Conservation (phyloP, 495 filamentous ascomycete genomes). For the Viridothelium virens region DNA sequence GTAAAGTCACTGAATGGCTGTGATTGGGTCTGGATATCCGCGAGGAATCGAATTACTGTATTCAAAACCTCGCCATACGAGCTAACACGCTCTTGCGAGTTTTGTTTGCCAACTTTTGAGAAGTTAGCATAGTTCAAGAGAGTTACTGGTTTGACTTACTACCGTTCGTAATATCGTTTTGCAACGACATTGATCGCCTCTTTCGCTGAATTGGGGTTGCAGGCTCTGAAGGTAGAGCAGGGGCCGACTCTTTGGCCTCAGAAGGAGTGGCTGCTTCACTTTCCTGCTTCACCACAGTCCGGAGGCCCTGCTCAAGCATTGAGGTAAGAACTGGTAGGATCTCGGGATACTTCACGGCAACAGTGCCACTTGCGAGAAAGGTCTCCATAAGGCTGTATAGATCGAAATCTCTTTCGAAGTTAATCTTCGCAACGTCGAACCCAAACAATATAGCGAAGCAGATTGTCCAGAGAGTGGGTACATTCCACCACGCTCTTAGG, state of each 20-base stretch:
- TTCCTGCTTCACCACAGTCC: conserved; percentile 55
- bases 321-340: conserved; percentile 71
- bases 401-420: conserved; percentile 66
- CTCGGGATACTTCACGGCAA: conserved; percentile 65
- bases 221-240: neutral
- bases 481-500: conserved; percentile 82
- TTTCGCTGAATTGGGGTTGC: conserved; percentile 4
- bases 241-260: neutral
- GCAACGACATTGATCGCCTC: conserved; percentile 16
- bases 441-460: conserved; percentile 87
- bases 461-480: conserved; percentile 76
- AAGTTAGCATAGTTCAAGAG: neutral
- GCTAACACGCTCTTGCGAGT: conserved; percentile 22
- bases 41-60: conserved; percentile 68
- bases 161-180: conserved; percentile 8
- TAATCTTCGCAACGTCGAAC: conserved; percentile 63
- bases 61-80: conserved; percentile 46
- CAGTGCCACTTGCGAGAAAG: conserved; percentile 49
- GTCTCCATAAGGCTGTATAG: conserved; percentile 62
- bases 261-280: conserved; percentile 18
- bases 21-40: conserved; percentile 66
- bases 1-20: conserved; percentile 73
- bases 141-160: neutral
- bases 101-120: conserved; percentile 10
- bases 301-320: conserved; percentile 79